A percentile compares a stretch with the other conserved stretches of the same genome.
These are phyloP conservation scores for Verticillium nubilum DNA, from an alignment of 2,329 filamentous ascomycete species.

Conservation along the genomic window DNA sequence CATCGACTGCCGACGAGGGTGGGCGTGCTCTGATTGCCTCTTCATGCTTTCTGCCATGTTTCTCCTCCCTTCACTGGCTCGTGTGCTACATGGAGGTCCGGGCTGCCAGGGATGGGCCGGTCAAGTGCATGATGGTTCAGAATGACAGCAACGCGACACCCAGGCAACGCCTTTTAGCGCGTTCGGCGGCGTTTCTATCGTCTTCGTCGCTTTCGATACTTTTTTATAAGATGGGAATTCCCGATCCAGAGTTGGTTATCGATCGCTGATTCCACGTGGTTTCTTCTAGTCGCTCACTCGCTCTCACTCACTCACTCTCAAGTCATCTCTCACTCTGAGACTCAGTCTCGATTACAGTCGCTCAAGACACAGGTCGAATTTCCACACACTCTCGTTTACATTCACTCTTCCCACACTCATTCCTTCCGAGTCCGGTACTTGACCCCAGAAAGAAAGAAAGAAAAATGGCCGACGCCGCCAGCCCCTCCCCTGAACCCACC, in stretches of 20 bases:
- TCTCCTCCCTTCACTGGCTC: background rate
- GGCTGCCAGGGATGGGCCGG: constrained; percentile 6
- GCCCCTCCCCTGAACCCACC: background rate
- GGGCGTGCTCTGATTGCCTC: background rate
- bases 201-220: background rate
- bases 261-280: background rate
- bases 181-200: constrained; percentile 6
- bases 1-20: background rate
- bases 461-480: background rate
- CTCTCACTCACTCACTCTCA: background rate
- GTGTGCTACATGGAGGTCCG: background rate
- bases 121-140: constrained; percentile 14
- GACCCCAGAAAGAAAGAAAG: too few relatives aligned
- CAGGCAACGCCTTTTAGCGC: constrained; percentile 1
- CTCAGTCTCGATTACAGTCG: background rate
- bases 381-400: background rate
- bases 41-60: background rate
- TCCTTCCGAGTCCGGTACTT: background rate
- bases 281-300: background rate
- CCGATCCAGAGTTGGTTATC: background rate
- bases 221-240: background rate
- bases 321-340: too few relatives aligned
- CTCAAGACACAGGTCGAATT: too few relatives aligned
- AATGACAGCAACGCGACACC: constrained; percentile 12
- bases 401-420: background rate